Evolutionary conservation across 345 rosid species (phyloP).

Genomic region (Melaleuca alternifolia): DNA sequence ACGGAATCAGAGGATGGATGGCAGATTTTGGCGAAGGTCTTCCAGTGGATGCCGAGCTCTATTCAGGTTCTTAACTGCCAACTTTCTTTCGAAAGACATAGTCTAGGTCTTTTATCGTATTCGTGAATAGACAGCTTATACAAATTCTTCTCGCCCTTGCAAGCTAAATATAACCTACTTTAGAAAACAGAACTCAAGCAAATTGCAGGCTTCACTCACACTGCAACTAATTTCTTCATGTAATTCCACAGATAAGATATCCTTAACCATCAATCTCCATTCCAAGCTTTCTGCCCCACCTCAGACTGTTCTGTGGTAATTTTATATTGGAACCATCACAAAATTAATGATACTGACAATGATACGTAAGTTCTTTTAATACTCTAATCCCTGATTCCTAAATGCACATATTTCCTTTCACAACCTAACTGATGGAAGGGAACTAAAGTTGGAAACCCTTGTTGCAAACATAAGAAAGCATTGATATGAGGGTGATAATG

Average conservation of each 20-base stretch:
- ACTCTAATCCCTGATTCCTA: neutral
- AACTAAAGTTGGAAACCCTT: neutral
- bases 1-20: constrained; percentile 75
- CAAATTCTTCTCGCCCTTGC: neutral
- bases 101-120: neutral
- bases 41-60: constrained; percentile 48
- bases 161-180: neutral
- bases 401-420: neutral
- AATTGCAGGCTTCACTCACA: neutral
- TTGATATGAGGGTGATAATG: neutral
- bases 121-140: neutral
- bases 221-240: neutral
- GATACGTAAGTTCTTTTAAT: neutral
- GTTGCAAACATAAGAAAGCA: neutral
- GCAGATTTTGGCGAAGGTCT: constrained; percentile 84
- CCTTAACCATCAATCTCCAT: neutral
- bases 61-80: constrained; percentile 37
- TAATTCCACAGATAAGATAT: neutral
- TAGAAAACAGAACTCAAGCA: neutral
- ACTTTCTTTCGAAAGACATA: neutral
- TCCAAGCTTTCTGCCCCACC: neutral
- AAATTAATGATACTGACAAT: neutral
- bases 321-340: neutral
- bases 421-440: neutral
- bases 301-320: neutral